phyloP scores from a whole-genome alignment of 805 yeast species.

The Barnettozyma vustinii region DNA sequence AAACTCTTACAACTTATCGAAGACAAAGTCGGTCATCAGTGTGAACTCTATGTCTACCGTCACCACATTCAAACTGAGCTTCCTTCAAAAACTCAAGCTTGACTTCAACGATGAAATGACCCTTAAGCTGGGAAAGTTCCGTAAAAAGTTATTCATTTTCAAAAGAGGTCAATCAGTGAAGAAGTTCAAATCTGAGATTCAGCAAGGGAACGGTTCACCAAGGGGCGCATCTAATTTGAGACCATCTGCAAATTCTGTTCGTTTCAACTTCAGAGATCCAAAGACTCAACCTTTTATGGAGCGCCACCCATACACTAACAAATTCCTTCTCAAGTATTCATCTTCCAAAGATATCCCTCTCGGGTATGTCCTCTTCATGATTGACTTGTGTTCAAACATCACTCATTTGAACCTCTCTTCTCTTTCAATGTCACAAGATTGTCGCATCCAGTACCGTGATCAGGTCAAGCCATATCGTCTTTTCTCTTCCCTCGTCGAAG shows the following conservation, averaged over 20 bases:
- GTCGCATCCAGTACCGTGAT: conserved; percentile 34
- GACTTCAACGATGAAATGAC: conserved; percentile 8
- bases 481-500: conserved; percentile 20
- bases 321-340: conserved; percentile 57
- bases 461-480: conserved; percentile 1
- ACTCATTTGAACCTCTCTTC: conserved; percentile 50
- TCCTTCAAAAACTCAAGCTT: conserved; percentile 9
- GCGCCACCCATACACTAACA: conserved; percentile 57
- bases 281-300: conserved; percentile 30
- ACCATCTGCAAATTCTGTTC: conserved; percentile 5
- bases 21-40: conserved; percentile 22
- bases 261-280: conserved; percentile 12
- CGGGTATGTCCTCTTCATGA: conserved; percentile 65
- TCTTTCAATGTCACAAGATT: conserved; percentile 63
- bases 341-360: conserved; percentile 72
- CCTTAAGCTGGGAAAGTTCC: conserved; percentile 7
- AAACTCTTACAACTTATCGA: conserved; percentile 27
- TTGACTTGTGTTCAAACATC: conserved; percentile 64
- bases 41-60: conserved; percentile 16
- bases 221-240: conserved; percentile 2
- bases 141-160: conserved; percentile 2
- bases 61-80: conserved; percentile 11
- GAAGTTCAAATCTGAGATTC: neutral
- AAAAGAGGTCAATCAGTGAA: neutral
- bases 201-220: neutral